Conservation (phyloP, 164 flowering plant genomes). For the Litsea cubeba region DNA sequence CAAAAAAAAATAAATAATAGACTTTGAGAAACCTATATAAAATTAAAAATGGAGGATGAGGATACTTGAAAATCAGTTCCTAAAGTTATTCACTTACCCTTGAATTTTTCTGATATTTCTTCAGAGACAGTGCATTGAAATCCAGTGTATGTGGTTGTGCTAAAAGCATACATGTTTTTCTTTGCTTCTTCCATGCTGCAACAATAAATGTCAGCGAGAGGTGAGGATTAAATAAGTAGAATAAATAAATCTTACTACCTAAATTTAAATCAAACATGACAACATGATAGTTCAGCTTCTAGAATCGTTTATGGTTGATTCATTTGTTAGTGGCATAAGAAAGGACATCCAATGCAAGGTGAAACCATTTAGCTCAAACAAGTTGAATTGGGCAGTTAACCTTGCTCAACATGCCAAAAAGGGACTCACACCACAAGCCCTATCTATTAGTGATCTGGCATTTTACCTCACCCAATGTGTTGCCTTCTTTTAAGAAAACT, state of each 20-base stretch:
- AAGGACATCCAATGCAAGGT: too few relatives aligned
- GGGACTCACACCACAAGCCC: too few relatives aligned
- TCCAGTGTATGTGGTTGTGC: constrained; percentile 97
- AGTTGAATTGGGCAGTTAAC: too few relatives aligned
- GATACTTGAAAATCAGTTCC: background rate
- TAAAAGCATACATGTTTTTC: constrained; percentile 98
- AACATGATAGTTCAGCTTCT: background rate
- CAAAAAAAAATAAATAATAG: background rate
- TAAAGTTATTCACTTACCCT: background rate
- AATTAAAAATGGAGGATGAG: background rate
- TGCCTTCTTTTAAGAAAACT: too few relatives aligned
- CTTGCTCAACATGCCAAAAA: too few relatives aligned
- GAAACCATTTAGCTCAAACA: too few relatives aligned
- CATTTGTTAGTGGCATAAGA: too few relatives aligned
- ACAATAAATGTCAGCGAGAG: constrained; percentile 1
- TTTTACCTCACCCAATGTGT: too few relatives aligned
- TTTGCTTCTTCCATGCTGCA: constrained; percentile 98
- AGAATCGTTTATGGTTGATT: background rate
- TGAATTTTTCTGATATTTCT: constrained; percentile 68
- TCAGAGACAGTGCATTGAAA: constrained; percentile 93
- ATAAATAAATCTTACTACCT: background rate
- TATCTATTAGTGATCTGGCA: too few relatives aligned
- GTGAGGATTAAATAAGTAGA: background rate
- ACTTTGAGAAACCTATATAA: background rate
- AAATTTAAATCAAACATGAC: background rate